Base-by-base conservation (phyloP, 2,329 filamentous ascomycete genomes). In the Pestalotiopsis sp. region DNA sequence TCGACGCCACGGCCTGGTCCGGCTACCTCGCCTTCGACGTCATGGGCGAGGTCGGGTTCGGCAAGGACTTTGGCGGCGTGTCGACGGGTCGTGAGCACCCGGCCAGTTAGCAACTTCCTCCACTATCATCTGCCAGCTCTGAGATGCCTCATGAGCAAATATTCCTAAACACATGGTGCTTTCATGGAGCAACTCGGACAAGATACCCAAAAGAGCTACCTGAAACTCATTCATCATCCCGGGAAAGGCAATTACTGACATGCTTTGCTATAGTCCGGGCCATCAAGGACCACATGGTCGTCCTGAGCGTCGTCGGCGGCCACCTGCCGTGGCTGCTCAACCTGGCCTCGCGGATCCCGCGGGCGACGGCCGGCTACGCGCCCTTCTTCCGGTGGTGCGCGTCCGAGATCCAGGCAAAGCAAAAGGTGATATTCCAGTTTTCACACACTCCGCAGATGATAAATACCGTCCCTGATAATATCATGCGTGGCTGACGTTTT, bases 21-120 rank as follows among this genome's bases (percentile, higher is more conserved):
- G 48, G 14, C n/a, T 63, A 58, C n/a, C 56, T 59, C 20, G 56
- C 66, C 11, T 68, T 60, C n/a, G 66, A 68, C 30, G 40, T 68
- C n/a, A 66, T 68, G 66, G 66, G 66, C 11, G 39, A 66, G 3
- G 44, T 68, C 6, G 66, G 55, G 0, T 61, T 68, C 26, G 35
- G 55, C 22, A 52, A 61, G 40, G 66, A 68, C 20, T 68, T 68
- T 22, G 30, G n/a, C 1, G 39, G 44, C 26, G 55, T 68, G 17
- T 24, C 30, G 0, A 61, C 39, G 14, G 66, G 66, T 0, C 52
- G 39, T 2, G 62, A 65, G 63, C 62, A 66, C 30, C 55, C 62
- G 17, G 66, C 66, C n/a, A 55, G 65, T 2, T 30, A 52, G 14
- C 1, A 30, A 7, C 26, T 30, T 30, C 26, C 26, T 30, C 26